phyloP scores from a whole-genome alignment of 352 stramenopile genomes.

The Thraustochytrium striatum region DNA sequence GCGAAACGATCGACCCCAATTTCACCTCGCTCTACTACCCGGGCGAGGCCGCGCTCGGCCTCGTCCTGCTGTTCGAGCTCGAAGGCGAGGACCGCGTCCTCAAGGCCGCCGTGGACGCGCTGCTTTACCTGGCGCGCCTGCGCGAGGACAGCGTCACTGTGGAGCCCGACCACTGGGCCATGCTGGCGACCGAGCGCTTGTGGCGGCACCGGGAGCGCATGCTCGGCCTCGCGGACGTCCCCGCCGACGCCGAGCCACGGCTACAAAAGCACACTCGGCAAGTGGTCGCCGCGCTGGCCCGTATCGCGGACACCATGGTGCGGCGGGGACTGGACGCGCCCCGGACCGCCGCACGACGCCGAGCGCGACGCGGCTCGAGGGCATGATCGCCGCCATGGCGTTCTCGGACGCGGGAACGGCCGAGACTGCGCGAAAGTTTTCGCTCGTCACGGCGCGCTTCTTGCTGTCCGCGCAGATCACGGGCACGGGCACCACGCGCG shows the following conservation, averaged over 20 bases:
- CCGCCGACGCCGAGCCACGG: background rate
- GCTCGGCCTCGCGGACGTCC: background rate
- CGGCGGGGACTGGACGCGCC: background rate
- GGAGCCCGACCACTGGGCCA: background rate
- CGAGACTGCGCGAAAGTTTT: background rate
- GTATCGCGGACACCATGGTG: no score
- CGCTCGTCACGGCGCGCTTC: no score
- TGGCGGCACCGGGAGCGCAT: background rate
- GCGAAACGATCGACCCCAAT: background rate
- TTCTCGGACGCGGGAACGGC: background rate
- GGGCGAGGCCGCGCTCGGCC: background rate
- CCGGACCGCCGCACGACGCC: background rate
- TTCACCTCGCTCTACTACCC: background rate
- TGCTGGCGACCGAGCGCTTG: background rate
- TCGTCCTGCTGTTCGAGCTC: background rate
- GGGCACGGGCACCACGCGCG: no score
- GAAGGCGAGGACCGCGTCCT: background rate
- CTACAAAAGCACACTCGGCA: no score
- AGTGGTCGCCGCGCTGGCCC: no score
- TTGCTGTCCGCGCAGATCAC: no score
- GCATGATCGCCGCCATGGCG: background rate
- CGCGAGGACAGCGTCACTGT: background rate
- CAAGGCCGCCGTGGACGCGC: background rate
- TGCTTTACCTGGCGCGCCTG: background rate
- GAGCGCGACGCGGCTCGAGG: background rate